phyloP scores from a whole-genome alignment of 139 green algal species.

The Eudorina sp. region DNA sequence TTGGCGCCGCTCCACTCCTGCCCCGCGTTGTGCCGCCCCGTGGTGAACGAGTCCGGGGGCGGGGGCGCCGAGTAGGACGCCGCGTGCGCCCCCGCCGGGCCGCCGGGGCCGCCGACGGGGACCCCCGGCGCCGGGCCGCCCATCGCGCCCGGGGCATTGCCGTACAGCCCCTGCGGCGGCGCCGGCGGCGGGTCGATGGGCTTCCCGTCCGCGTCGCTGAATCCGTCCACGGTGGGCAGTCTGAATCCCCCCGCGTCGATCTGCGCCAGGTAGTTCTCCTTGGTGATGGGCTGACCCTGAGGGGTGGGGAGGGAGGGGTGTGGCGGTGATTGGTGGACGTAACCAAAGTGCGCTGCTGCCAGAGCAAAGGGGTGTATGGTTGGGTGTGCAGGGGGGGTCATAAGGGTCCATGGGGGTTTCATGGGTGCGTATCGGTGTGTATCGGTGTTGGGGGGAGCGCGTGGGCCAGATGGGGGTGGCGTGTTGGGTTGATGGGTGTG shows the following conservation, averaged over 20 bases:
- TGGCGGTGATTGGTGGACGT: neutral
- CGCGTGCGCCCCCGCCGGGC: neutral
- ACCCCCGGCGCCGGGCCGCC: neutral
- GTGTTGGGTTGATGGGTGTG: too few relatives aligned
- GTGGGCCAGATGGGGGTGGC: too few relatives aligned
- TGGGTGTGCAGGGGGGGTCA: too few relatives aligned
- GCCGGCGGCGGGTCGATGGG: neutral
- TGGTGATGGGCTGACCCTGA: constrained; percentile 49
- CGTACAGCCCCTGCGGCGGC: neutral
- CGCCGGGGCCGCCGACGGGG: neutral
- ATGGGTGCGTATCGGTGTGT: too few relatives aligned
- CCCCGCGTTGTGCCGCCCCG: neutral
- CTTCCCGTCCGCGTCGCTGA: constrained; percentile 38
- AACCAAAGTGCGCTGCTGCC: too few relatives aligned
- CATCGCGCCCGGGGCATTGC: neutral
- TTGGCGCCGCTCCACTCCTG: neutral
- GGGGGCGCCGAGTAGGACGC: constrained; percentile 33
- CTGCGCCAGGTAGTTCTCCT: constrained; percentile 58
- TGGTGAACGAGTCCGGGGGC: constrained; percentile 32
- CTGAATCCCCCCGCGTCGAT: constrained; percentile 52
- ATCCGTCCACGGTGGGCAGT: constrained; percentile 56
- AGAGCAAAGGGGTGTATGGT: too few relatives aligned
- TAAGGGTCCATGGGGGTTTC: too few relatives aligned
- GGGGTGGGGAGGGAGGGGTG: too few relatives aligned
- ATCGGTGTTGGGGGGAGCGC: too few relatives aligned